Base-by-base conservation (phyloP, 2,329 filamentous ascomycete species). In the Paramyrothecium roridum region DNA sequence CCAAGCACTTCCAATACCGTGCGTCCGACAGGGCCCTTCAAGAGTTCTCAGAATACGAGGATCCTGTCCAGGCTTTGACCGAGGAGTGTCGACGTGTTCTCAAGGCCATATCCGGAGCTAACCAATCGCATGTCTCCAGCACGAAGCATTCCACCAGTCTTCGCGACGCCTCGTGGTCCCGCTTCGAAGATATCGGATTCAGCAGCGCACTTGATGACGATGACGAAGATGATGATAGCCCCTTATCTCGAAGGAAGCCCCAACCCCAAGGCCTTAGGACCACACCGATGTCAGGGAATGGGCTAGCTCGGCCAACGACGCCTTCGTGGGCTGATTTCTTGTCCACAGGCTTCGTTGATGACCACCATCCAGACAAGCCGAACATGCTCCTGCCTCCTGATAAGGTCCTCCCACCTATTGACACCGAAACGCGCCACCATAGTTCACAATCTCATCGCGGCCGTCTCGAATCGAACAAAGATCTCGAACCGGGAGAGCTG, bases 251-350 rank as follows among this genome's bases (percentile, higher is more conserved):
- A 52, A 73, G 72, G 54, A 75, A 78, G 55, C 65, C 67, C 16
- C 58, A 61, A 4, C 13, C n/a, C 37, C 65, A 68, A 33, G 84
- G 83, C 20, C 70, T 96, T 40, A 81, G 85, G 55, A 83, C 82
- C 16, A 84, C 84, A 7, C 85, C 91, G 17, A 81, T 83, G 7
- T 90, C 90, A 11, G 83, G 83, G n/a, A 81, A 81, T 47, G 84
- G 88, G 56, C 73, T 89, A 48, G 91, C 84, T 37, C 84, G 95
- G 56, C 95, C 95, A 1, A 98, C 92, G 0, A 99, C 95, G 1
- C 95, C 95, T 1, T 98, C 95, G 0, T 99, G 95, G 95, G 95
- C 95, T 3, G 95, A 99, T 70, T 99, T 99, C 70, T 80, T 99
- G 56, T 96, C 92, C 1, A 91, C 92, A 46, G 95, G 95, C 1